A percentile compares a stretch with the other conserved stretches of the same genome.
phyloP scores from a whole-genome alignment of 2,329 filamentous ascomycete species.

The Exophiala calicioides region DNA sequence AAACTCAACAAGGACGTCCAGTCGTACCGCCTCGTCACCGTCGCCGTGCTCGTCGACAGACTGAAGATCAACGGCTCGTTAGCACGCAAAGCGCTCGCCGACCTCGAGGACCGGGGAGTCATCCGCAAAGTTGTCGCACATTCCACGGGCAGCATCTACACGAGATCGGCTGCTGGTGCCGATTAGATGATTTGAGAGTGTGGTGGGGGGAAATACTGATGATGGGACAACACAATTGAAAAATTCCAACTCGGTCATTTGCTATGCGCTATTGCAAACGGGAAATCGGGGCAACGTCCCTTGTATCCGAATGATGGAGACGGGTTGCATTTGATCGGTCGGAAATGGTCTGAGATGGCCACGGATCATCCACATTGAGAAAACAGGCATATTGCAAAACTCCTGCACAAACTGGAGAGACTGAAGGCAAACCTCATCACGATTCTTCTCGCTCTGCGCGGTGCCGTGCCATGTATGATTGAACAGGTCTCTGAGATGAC shows the following conservation, averaged over 20 bases:
- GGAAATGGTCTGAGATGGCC: conserved; percentile 1
- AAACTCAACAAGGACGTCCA: conserved; percentile 99
- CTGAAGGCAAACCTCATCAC: not conserved
- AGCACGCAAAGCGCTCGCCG: conserved; percentile 62
- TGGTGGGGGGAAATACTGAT: not conserved
- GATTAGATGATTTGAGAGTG: conserved; percentile 24
- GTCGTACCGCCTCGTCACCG: conserved; percentile 98
- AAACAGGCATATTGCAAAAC: conserved; percentile 5
- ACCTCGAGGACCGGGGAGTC: conserved; percentile 44
- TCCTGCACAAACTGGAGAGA: conserved; percentile 6
- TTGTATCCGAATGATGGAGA: conserved; percentile 2
- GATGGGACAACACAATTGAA: not conserved
- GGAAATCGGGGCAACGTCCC: not conserved
- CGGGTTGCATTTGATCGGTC: not conserved
- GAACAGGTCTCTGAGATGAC: too few relatives aligned
- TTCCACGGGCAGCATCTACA: conserved; percentile 99
- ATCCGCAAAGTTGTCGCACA: conserved; percentile 98
- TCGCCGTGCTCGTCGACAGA: conserved; percentile 97
- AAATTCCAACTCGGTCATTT: conserved; percentile 1
- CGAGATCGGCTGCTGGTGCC: conserved; percentile 31
- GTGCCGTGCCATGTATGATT: not conserved
- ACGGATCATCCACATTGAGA: conserved; percentile 3
- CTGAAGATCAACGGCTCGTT: conserved; percentile 99
- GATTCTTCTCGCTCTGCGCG: not conserved
- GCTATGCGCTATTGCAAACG: not conserved